A percentile compares a stretch with the other conserved stretches of the same genome.
These are phyloP conservation scores for Mycena alexandri DNA, from an alignment of 768 basidiomycete genomes.

Conservation along the genomic window DNA sequence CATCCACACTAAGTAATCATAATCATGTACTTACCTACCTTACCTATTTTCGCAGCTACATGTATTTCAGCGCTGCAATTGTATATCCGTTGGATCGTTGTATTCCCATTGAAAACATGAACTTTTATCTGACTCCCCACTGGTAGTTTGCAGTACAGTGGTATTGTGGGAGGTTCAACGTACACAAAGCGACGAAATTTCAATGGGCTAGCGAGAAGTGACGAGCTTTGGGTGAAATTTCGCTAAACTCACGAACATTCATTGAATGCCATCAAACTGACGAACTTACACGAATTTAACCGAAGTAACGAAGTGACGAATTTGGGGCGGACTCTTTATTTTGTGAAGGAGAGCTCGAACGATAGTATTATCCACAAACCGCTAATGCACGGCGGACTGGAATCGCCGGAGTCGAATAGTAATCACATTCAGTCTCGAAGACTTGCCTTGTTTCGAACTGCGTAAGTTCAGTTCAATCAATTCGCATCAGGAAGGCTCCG, in stretches of 20 bases:
- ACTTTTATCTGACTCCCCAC: slow-evolving; percentile 3
- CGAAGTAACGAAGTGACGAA: no score
- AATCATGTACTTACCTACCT: background rate
- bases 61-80: slow-evolving; percentile 6
- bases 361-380: background rate
- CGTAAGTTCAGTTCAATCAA: background rate
- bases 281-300: no score
- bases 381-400: background rate
- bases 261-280: no score
- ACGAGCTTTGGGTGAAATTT: no score
- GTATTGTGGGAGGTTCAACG: slow-evolving; percentile 5
- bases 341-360: background rate
- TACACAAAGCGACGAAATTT: slow-evolving; percentile 7
- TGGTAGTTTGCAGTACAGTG: slow-evolving; percentile 8
- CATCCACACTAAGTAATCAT: slow-evolving; percentile 1
- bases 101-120: slow-evolving; percentile 6
- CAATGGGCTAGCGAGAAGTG: background rate
- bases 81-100: background rate
- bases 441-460: background rate
- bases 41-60: slow-evolving; percentile 5
- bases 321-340: no score
- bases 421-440: slow-evolving; percentile 1
- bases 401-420: background rate
- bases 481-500: background rate
- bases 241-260: no score